Evolutionary conservation across 306 rosid species (phyloP), one percentile per base, ranked within the genome.

Genomic region (Ziziphus jujuba): DNA sequence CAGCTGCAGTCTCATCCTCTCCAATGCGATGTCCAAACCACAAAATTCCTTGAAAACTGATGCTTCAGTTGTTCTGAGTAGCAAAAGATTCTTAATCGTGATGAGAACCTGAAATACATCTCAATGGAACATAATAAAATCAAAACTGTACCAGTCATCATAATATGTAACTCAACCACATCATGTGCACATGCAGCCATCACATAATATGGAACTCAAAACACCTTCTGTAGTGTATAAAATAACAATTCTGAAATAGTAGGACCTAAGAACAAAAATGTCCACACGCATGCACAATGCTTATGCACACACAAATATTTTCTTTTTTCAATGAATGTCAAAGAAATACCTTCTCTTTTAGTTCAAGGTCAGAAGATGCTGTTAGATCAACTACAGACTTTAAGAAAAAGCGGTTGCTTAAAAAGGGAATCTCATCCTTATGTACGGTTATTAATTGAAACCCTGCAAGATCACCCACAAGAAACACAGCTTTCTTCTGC

Each of bases 321-420:
- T 28, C 33, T 28, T 28, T 28, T 4, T 28, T 28, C 33, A 2
- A 16, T 16, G 20, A 50, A 17, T 14, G 58, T 56, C 44, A 31
- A 60, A n/a, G 31, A 20, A 25, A 12, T 23, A 87, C 98, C 98
- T 92, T 92, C 72, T 92, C 96, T 77, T 83, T 91, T 75, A 90
- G 88, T 76, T 88, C 91, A 73, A 92, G 87, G 72, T 92, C 90
- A 5, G 78, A 63, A 28, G 96, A 88, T 66, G 85, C 74, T 12
- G 79, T 85, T 66, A 87, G 84, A 84, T 86, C 93, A 69, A 92
- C 93, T 59, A 90, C 72, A 5, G 93, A 86, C 80, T 90, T 92
- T 86, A 92, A 82, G 67, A 92, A 80, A 81, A 66, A 22, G 49
- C 56, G 80, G 67, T 75, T 72, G 44, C 76, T 80, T 63, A 90